Percentiles rank a stretch among this genome's conserved stretches.
Evolutionary conservation across 805 yeast genomes (phyloP).

Genomic region (Metschnikowia borealis): DNA sequence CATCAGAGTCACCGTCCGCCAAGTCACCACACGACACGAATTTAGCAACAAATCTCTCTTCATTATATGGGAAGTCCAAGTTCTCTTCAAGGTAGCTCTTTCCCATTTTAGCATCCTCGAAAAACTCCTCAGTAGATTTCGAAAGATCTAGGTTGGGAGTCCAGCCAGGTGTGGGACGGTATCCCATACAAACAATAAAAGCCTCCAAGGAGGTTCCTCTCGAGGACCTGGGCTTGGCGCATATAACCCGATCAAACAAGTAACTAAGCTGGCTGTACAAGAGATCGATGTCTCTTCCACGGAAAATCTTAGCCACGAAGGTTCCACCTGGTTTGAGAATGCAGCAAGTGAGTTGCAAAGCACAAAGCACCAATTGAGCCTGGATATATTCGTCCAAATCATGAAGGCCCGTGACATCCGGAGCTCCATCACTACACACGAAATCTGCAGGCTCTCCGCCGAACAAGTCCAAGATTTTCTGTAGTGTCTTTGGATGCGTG

Average conservation of each 20-base stretch:
- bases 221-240: conserved; percentile 95
- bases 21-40: conserved; percentile 95
- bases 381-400: conserved; percentile 96
- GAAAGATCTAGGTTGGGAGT: conserved; percentile 55
- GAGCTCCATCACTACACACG: conserved; percentile 97
- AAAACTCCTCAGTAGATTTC: conserved; percentile 76
- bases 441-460: conserved; percentile 93
- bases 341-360: conserved; percentile 87
- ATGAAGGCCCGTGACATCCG: conserved; percentile 96
- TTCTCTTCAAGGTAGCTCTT: conserved; percentile 46
- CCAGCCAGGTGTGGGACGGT: conserved; percentile 83
- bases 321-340: conserved; percentile 84
- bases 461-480: conserved; percentile 70
- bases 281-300: conserved; percentile 94
- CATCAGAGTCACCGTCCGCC: conserved; percentile 87
- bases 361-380: conserved; percentile 88
- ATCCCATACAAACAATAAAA: conserved; percentile 87
- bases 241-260: conserved; percentile 78
- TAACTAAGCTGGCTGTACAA: conserved; percentile 88
- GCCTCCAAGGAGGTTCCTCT: conserved; percentile 94
- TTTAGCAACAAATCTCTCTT: conserved; percentile 78
- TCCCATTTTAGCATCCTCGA: conserved; percentile 59
- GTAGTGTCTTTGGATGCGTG: conserved; percentile 88
- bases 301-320: conserved; percentile 92
- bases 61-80: conserved; percentile 45